Base-by-base conservation (phyloP, 345 rosid species). In the Eutrema japonicum region DNA sequence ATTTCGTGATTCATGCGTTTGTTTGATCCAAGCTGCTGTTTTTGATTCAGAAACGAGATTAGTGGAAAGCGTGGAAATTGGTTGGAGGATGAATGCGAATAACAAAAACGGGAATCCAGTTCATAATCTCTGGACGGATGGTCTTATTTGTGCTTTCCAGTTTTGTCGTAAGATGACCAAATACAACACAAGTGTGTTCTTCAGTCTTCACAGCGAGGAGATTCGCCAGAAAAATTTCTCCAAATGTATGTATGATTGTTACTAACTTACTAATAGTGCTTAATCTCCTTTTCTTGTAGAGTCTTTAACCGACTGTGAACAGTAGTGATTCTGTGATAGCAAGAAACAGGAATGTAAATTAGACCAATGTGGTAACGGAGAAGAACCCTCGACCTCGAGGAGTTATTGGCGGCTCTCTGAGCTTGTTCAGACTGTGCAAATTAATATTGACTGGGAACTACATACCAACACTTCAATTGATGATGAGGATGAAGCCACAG, bases 81-180 rank as follows among this genome's bases (percentile, higher is more conserved):
- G 33, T 67, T 42, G 6, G 10, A 75, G 26, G 26, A 74, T 74
- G 73, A 74, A 76, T 69, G 3, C 27, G 56, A 76, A 77, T 35
- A 38, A 67, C 50, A n/a, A n/a, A n/a, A 54, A 66, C 22, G 64
- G 45, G 10, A 36, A 52, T n/a, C n/a, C n/a, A n/a, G n/a, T n/a
- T 40, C 70, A 59, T 45, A 78, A 80, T 46, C 83, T 85, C 32
- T 84, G 93, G 93, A 84, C 52, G 3, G 67, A 88, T 71, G 90
- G 92, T 13, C 86, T 85, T 22, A 80, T 84, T 10, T 84, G 87
- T 68, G 92, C 86, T 42, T 86, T 86, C n/a, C 87, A 86, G 66
- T 83, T 68, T 46, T 55, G 76, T 71, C 73, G 58, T 72, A 84
- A 72, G 71, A 65, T 18, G 57, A 22, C 45, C 63, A 79, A 72